phyloP scores from a whole-genome alignment of 331 rosid genomes.

The Phaseolus coccineus region DNA sequence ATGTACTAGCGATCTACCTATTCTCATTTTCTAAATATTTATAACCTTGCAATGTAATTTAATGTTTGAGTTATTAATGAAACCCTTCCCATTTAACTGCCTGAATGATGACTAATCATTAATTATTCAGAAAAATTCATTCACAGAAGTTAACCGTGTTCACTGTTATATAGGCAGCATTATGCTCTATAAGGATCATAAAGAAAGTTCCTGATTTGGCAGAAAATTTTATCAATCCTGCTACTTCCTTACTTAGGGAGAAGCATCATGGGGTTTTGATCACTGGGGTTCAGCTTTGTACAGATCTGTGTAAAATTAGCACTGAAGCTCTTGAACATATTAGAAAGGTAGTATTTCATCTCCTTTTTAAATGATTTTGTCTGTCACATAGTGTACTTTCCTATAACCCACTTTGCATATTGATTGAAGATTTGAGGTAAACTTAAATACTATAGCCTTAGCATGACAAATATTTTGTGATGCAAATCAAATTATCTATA shows the following conservation, averaged over 20 bases:
- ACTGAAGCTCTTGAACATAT: constrained; percentile 89
- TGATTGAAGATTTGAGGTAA: constrained; percentile 21
- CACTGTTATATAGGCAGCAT: constrained; percentile 81
- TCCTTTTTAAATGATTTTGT: constrained; percentile 13
- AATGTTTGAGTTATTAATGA: constrained; percentile 28
- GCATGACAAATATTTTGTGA: constrained; percentile 22
- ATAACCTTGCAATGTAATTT: constrained; percentile 34
- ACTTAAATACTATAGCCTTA: constrained; percentile 27
- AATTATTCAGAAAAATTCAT: neutral
- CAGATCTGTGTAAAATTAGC: constrained; percentile 88
- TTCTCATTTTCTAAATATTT: constrained; percentile 44
- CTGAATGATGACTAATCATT: constrained; percentile 38
- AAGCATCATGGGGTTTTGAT: constrained; percentile 98
- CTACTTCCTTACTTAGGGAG: constrained; percentile 92
- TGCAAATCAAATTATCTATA: constrained; percentile 10
- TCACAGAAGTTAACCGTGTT: constrained; percentile 48
- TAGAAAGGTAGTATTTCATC: constrained; percentile 73
- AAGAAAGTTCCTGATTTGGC: constrained; percentile 98
- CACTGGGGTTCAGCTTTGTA: constrained; percentile 97
- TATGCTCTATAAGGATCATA: constrained; percentile 93
- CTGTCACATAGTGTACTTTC: constrained; percentile 17
- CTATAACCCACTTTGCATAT: constrained; percentile 35
- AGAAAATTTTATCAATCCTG: constrained; percentile 89
- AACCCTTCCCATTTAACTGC: constrained; percentile 28
- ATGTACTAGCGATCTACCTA: neutral